A percentile compares a stretch with the other conserved stretches of the same genome.
These are phyloP conservation scores for Myrica gale DNA, from an alignment of 306 rosid species.

Conservation along the genomic window DNA sequence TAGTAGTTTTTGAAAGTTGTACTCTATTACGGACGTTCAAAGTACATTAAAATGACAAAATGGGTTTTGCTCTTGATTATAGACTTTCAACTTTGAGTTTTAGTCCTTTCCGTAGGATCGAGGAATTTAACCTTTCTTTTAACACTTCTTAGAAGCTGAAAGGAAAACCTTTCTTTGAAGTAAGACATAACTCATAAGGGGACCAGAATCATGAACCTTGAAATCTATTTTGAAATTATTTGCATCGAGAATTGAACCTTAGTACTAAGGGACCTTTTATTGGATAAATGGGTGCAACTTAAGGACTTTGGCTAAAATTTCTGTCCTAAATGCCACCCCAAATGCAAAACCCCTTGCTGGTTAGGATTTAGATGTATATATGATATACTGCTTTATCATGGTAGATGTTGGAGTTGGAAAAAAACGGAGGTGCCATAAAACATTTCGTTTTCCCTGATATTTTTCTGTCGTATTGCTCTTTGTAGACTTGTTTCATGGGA, in stretches of 20 bases:
- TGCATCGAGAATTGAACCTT: background rate
- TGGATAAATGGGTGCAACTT: background rate
- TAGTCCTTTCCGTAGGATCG: background rate
- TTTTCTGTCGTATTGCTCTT: background rate
- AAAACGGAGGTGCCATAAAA: background rate
- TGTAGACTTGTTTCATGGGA: background rate
- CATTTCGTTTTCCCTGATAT: background rate
- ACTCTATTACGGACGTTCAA: background rate
- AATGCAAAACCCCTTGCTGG: background rate
- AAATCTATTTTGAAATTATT: background rate
- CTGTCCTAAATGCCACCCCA: background rate
- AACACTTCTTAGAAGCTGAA: background rate
- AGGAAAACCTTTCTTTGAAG: background rate
- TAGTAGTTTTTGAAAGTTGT: no score
- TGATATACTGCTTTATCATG: background rate
- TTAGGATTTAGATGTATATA: background rate
- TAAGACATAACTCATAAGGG: background rate
- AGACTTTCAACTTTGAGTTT: background rate
- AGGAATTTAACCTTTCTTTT: background rate
- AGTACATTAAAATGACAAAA: background rate
- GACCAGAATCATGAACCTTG: background rate
- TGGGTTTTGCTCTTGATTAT: background rate
- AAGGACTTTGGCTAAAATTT: background rate
- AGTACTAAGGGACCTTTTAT: background rate
- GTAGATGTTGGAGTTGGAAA: background rate